Percentiles rank a stretch among this genome's conserved stretches.
Conservation (phyloP, 495 filamentous ascomycete genomes). For the Hypomontagnella monticulosa region DNA sequence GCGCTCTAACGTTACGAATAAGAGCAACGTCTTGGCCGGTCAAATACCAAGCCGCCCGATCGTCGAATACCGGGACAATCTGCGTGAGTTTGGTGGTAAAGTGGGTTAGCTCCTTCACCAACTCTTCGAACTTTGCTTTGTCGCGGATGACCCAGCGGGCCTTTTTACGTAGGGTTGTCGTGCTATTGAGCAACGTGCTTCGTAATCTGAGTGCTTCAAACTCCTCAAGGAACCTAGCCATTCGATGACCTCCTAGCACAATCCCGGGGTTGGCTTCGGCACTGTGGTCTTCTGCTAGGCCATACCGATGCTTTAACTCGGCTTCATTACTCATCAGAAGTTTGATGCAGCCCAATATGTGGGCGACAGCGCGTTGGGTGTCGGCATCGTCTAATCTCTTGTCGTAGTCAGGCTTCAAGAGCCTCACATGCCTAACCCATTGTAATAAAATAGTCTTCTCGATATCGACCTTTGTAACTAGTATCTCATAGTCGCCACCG, state of each 20-base stretch:
- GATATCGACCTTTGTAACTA: conserved; percentile 43
- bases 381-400: conserved; percentile 1
- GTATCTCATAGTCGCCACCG: conserved; percentile 44
- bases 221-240: conserved; percentile 17
- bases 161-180: neutral
- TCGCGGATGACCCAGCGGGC: conserved; percentile 38
- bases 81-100: conserved; percentile 40
- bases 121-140: conserved; percentile 39
- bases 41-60: neutral
- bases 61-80: conserved; percentile 28
- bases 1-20: neutral
- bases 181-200: neutral
- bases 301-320: conserved; percentile 4
- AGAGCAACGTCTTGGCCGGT: neutral
- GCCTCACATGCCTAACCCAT: conserved; percentile 32
- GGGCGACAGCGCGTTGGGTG: neutral
- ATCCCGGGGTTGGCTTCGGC: neutral
- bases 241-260: conserved; percentile 2
- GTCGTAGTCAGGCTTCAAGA: conserved; percentile 21
- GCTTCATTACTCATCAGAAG: conserved; percentile 6
- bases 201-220: conserved; percentile 7
- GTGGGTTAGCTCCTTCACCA: conserved; percentile 34
- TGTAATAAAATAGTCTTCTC: conserved; percentile 42
- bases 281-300: neutral
- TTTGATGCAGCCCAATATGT: conserved; percentile 5